phyloP scores from a whole-genome alignment of 805 yeast genomes.

The Geotrichum ghanense region DNA sequence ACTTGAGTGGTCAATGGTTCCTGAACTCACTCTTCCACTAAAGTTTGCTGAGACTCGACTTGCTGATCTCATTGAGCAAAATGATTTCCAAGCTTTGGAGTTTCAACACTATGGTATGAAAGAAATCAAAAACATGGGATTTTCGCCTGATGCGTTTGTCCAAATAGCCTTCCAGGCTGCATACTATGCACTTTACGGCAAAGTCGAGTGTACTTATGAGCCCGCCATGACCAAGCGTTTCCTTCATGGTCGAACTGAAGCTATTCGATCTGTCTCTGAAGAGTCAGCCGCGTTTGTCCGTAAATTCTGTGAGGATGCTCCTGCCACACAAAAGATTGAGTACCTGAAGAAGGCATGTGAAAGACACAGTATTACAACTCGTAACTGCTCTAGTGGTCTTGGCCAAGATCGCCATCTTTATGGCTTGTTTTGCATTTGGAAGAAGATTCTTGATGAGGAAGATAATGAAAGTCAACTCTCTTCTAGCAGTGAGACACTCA shows the following conservation, averaged over 20 bases:
- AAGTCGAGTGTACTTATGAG: slow-evolving; percentile 87
- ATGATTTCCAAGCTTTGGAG: slow-evolving; percentile 74
- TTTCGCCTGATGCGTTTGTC: slow-evolving; percentile 88
- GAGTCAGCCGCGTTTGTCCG: slow-evolving; percentile 76
- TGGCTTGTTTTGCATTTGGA: slow-evolving; percentile 84
- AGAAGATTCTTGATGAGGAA: slow-evolving; percentile 26
- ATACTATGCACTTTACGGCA: slow-evolving; percentile 83
- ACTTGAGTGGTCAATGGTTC: slow-evolving; percentile 77
- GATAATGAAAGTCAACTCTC: slow-evolving; percentile 14
- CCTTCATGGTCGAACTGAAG: slow-evolving; percentile 88
- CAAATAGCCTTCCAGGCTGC: slow-evolving; percentile 93
- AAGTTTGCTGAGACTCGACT: slow-evolving; percentile 87
- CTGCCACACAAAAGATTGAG: slow-evolving; percentile 47
- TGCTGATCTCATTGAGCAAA: slow-evolving; percentile 78
- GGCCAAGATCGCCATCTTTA: slow-evolving; percentile 92
- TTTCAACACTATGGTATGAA: slow-evolving; percentile 58
- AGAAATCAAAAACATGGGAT: slow-evolving; percentile 70
- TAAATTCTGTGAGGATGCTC: slow-evolving; percentile 62
- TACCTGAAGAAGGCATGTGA: slow-evolving; percentile 58
- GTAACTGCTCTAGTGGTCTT: slow-evolving; percentile 56
- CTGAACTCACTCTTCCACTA: slow-evolving; percentile 64
- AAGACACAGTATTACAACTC: slow-evolving; percentile 57
- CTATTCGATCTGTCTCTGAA: slow-evolving; percentile 71
- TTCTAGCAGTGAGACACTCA: slow-evolving; percentile 25
- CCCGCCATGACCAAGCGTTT: slow-evolving; percentile 92